Conservation (phyloP, 768 basidiomycete species). For the Auricularia cornea region DNA sequence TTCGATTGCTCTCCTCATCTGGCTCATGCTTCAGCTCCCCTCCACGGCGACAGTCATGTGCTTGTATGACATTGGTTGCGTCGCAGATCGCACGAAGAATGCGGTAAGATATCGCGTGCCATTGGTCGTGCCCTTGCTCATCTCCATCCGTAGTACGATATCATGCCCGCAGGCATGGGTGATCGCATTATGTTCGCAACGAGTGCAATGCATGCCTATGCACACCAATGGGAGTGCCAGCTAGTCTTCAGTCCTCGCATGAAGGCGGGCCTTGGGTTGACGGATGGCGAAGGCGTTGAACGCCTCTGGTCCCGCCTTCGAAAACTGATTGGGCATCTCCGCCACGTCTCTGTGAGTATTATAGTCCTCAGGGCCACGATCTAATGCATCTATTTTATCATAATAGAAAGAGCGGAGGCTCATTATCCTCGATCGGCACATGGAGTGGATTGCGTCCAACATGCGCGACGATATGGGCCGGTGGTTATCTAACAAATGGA, state of each 20-base stretch:
- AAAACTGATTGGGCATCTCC: not conserved
- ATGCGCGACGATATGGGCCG: constrained; percentile 22
- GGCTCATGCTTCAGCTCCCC: not conserved
- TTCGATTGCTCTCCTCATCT: not conserved
- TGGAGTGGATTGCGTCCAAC: constrained; percentile 17
- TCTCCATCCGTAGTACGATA: not conserved
- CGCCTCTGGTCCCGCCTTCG: not conserved
- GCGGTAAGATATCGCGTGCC: too few relatives aligned
- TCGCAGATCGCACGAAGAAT: not conserved
- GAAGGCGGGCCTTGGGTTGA: not conserved
- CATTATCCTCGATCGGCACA: constrained; percentile 29
- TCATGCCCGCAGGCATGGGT: not conserved
- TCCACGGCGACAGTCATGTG: not conserved
- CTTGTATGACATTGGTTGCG: not conserved
- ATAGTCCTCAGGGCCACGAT: too few relatives aligned
- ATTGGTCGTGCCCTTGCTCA: too few relatives aligned
- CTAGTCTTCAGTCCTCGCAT: not conserved
- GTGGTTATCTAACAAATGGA: constrained; percentile 22
- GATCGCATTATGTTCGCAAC: not conserved
- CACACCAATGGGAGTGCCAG: constrained; percentile 2
- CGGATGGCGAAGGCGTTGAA: constrained; percentile 1
- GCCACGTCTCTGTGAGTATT: not conserved
- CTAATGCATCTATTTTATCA: not conserved
- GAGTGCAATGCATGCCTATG: constrained; percentile 2
- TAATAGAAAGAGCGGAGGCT: constrained; percentile 18